These are phyloP conservation scores for Tricholoma hemisulphureum DNA, from an alignment of 768 basidiomycete genomes.

Conservation along the genomic window DNA sequence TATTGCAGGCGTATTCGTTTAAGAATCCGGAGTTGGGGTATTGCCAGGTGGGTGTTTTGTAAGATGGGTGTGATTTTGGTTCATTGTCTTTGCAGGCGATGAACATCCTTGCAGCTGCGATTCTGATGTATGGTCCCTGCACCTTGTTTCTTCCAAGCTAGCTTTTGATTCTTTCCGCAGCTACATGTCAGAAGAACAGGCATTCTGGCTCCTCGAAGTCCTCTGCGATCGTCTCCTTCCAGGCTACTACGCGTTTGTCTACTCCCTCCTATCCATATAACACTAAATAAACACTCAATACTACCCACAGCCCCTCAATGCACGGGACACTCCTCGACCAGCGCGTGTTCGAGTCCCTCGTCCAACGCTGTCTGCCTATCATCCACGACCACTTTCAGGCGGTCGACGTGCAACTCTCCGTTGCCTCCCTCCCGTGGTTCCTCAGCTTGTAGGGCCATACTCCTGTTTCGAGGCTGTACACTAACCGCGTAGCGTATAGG, in stretches of 20 bases:
- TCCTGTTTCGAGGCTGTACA: not conserved
- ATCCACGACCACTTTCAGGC: constrained; percentile 89
- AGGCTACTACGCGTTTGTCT: constrained; percentile 88
- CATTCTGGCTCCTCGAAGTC: constrained; percentile 95
- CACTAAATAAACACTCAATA: constrained; percentile 4
- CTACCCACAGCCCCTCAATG: constrained; percentile 79
- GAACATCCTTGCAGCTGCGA: constrained; percentile 97
- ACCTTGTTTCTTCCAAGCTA: not conserved
- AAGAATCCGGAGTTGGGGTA: constrained; percentile 94
- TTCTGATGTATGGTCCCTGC: constrained; percentile 68
- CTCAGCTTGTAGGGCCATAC: constrained; percentile 74
- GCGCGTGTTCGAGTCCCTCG: constrained; percentile 93
- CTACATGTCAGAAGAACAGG: constrained; percentile 98
- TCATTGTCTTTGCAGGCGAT: constrained; percentile 62
- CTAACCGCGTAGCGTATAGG: constrained; percentile 33
- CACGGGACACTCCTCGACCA: constrained; percentile 99
- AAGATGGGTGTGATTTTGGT: not conserved
- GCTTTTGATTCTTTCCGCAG: constrained; percentile 46
- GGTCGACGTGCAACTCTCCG: constrained; percentile 95
- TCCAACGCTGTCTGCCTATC: constrained; percentile 84
- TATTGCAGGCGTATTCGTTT: constrained; percentile 93
- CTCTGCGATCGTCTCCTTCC: constrained; percentile 93
- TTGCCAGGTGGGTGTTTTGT: constrained; percentile 64
- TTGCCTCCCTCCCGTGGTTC: constrained; percentile 98
- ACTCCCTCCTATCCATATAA: not conserved